phyloP scores from a whole-genome alignment of 768 basidiomycete species.

The Lactifluus piperatus region DNA sequence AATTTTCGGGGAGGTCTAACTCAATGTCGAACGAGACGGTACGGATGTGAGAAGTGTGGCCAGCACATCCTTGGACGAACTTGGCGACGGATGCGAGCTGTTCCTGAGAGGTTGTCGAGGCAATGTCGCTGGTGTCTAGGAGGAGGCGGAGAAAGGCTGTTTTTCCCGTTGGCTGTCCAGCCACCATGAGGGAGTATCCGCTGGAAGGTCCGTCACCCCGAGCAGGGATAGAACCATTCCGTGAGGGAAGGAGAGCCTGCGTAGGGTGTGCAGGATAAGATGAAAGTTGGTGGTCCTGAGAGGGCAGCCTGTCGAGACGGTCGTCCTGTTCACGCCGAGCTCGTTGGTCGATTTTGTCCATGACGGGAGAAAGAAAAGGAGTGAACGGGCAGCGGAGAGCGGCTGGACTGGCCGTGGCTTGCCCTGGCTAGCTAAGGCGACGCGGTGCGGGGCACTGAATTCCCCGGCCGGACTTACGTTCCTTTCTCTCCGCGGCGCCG shows the following conservation, averaged over 20 bases:
- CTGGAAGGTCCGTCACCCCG: constrained; percentile 30
- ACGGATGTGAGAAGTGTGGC: constrained; percentile 66
- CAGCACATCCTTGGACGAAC: constrained; percentile 68
- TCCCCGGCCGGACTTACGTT: constrained; percentile 20
- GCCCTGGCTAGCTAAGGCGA: constrained; percentile 17
- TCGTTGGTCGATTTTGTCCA: constrained; percentile 51
- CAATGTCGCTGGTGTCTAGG: constrained; percentile 69
- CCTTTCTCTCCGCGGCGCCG: constrained; percentile 22
- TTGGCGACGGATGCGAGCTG: constrained; percentile 75
- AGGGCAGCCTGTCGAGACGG: constrained; percentile 20
- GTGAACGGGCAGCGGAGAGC: constrained; percentile 29
- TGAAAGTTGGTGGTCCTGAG: constrained; percentile 23
- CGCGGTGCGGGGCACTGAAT: constrained; percentile 20
- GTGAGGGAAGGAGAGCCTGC: constrained; percentile 22
- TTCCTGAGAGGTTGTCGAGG: constrained; percentile 53
- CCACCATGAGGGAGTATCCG: constrained; percentile 67
- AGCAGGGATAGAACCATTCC: constrained; percentile 24
- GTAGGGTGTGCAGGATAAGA: constrained; percentile 23
- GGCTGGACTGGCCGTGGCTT: constrained; percentile 48
- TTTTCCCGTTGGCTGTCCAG: constrained; percentile 77
- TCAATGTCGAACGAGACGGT: constrained; percentile 65
- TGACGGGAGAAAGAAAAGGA: constrained; percentile 33
- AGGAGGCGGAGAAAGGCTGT: constrained; percentile 80
- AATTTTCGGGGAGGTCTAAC: constrained; percentile 41
- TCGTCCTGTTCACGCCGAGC: constrained; percentile 38